Evolutionary conservation across 2,329 filamentous ascomycete species (phyloP).

Genomic region (Fusarium palustre): DNA sequence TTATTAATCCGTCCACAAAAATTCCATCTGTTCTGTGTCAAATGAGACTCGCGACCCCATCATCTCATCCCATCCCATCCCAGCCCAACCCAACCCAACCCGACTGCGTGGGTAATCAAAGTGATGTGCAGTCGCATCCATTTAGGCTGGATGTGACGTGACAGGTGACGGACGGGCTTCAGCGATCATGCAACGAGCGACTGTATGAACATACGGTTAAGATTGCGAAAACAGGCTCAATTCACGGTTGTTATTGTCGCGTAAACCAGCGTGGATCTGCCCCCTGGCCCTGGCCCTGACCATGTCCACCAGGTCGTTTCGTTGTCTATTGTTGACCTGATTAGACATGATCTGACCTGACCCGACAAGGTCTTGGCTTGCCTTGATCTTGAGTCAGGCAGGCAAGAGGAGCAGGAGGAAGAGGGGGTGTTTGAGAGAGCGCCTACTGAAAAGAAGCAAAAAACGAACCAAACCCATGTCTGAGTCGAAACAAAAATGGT

Average conservation of each 20-base stretch:
- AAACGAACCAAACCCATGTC: slow-evolving; percentile 6
- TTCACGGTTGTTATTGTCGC: slow-evolving; percentile 4
- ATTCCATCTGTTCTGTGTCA: neutral
- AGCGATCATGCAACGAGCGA: too few species aligned
- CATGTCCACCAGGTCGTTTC: neutral
- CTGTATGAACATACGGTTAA: neutral
- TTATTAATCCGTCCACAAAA: neutral
- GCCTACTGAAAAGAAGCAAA: slow-evolving; percentile 12
- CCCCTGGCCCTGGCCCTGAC: too few species aligned
- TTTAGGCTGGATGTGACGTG: slow-evolving; percentile 6
- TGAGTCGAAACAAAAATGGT: slow-evolving; percentile 11
- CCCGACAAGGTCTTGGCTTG: neutral
- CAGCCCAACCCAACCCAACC: neutral
- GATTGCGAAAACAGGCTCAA: slow-evolving; percentile 16
- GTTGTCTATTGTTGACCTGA: neutral
- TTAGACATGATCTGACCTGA: neutral
- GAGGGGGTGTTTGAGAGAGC: slow-evolving; percentile 13
- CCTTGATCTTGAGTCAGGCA: slow-evolving; percentile 19
- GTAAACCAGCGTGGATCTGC: neutral
- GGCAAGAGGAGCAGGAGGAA: neutral
- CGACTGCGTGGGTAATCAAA: slow-evolving; percentile 6
- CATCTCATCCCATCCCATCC: neutral
- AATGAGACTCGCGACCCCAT: neutral
- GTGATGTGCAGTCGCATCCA: slow-evolving; percentile 3
- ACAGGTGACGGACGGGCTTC: neutral